Base-by-base conservation (phyloP, 75 land plant species). In the Cryptomeria japonica region DNA sequence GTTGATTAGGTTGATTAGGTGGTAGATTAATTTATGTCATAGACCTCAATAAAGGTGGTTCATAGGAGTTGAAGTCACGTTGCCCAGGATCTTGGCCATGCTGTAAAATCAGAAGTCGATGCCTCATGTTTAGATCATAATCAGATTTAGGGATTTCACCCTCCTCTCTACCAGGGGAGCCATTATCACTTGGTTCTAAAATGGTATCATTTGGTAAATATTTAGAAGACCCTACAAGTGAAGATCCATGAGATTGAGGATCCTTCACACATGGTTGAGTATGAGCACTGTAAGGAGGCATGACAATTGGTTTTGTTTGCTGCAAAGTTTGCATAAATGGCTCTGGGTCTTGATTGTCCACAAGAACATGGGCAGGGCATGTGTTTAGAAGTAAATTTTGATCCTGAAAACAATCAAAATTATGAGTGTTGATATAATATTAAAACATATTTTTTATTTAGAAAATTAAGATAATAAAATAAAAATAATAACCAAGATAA, bases 111-210 rank as follows among this genome's bases (percentile, higher is more conserved):
- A 97, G 93, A 44, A 97, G 93, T 84, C 99, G 92, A 49, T 98
- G 92, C 90, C 99, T 91, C 64, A 98, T 95, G 89, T 97, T 96
- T 36, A 96, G 97, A 92, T 97, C 99, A 84, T 96, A 86, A 88
- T 97, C 97, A 83, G 98, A 95, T 88, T 97, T 98, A 16, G 95
- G 98, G 32, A 97, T 96, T 89, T 97, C 97, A 84, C 99, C 99
- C 88, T 97, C 99, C 86, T 97, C 99, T 87, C 99, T 93, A 77
- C 92, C 96, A 86, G 97, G 96, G 86, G 97, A 96, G 82, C 89
- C 90, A 85, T 93, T 92, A 86, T 88, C 85, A 84, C 76, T 92
- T 68, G 90, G 89, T 85, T 94, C 96, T 39, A 84, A 41, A 51
- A 51, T 51, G 13, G 55, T 85, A 16, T 77, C 88, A 77, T 37